Percentiles rank a stretch among this genome's conserved stretches.
Conservation (phyloP, 805 yeast species). For the Wickerhamomyces bovis region DNA sequence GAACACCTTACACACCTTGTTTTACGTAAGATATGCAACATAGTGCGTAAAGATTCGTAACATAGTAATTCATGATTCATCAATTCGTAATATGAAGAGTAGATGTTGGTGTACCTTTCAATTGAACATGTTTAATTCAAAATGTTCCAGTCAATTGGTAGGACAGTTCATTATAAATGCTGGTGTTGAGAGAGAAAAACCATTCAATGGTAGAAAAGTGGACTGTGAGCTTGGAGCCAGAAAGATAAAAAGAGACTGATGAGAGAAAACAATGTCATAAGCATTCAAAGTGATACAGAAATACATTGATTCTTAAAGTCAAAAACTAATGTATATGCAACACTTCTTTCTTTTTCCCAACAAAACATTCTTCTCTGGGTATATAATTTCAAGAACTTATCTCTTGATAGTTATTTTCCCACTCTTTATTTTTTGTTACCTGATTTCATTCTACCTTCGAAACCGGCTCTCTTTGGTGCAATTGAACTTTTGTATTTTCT, state of each 20-base stretch:
- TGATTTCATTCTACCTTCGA: constrained; percentile 55
- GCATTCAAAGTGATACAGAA: not conserved
- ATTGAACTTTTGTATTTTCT: constrained; percentile 56
- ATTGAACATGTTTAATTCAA: no score
- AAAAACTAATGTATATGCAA: not conserved
- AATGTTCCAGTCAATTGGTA: no score
- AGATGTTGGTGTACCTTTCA: no score
- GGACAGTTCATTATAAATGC: no score
- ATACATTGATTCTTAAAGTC: not conserved
- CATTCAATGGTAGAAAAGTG: not conserved
- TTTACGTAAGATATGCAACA: no score
- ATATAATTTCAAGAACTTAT: not conserved
- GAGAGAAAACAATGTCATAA: not conserved
- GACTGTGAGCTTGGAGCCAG: not conserved
- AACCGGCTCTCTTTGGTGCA: constrained; percentile 73
- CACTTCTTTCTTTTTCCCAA: not conserved
- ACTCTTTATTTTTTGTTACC: constrained; percentile 9
- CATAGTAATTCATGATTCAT: no score
- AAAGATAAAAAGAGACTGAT: not conserved
- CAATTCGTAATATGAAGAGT: no score
- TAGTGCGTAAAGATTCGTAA: no score
- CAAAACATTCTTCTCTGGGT: not conserved
- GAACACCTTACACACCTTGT: no score
- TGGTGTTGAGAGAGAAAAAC: no score
- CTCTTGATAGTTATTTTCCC: not conserved